Conservation (phyloP, 768 basidiomycete genomes). For the Leccinum disarticulatum region DNA sequence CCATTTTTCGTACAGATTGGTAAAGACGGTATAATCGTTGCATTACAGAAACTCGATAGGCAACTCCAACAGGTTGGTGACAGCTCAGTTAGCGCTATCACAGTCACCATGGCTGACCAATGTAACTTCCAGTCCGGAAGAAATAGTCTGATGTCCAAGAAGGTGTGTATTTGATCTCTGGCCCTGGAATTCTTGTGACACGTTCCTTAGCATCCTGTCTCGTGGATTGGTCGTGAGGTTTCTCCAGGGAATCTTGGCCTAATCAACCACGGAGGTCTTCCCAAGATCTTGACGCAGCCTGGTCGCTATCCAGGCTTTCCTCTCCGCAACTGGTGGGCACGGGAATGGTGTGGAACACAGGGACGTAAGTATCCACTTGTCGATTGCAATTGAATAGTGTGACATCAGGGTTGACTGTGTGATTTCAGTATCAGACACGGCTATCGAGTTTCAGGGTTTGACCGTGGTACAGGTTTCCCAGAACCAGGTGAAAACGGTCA, state of each 20-base stretch:
- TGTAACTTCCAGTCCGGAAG: conserved; percentile 50
- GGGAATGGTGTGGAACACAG: conserved; percentile 65
- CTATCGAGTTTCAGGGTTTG: conserved; percentile 76
- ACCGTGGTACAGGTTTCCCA: conserved; percentile 87
- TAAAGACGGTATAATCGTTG: conserved; percentile 64
- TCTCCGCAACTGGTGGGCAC: conserved; percentile 83
- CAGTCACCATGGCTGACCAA: conserved; percentile 5
- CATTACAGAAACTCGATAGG: conserved; percentile 66
- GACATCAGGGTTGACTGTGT: not conserved
- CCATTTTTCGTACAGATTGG: conserved; percentile 73
- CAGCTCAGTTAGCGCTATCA: not conserved
- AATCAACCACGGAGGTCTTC: conserved; percentile 80
- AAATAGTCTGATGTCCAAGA: conserved; percentile 59
- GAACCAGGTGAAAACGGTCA: conserved; percentile 50
- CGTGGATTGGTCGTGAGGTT: conserved; percentile 72
- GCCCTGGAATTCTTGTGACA: not conserved
- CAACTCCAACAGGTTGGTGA: conserved; percentile 48
- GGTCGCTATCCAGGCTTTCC: conserved; percentile 79
- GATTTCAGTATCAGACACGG: conserved; percentile 72
- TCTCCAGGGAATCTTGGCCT: conserved; percentile 71
- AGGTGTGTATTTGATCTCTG: conserved; percentile 35
- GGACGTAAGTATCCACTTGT: conserved; percentile 48
- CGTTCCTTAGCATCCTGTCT: conserved; percentile 47
- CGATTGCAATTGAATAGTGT: not conserved
- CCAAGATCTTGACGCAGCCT: conserved; percentile 70